A percentile compares a stretch with the other conserved stretches of the same genome.
phyloP scores from a whole-genome alignment of 208 protist species.

The Leptomonas pyrrhocoris region DNA sequence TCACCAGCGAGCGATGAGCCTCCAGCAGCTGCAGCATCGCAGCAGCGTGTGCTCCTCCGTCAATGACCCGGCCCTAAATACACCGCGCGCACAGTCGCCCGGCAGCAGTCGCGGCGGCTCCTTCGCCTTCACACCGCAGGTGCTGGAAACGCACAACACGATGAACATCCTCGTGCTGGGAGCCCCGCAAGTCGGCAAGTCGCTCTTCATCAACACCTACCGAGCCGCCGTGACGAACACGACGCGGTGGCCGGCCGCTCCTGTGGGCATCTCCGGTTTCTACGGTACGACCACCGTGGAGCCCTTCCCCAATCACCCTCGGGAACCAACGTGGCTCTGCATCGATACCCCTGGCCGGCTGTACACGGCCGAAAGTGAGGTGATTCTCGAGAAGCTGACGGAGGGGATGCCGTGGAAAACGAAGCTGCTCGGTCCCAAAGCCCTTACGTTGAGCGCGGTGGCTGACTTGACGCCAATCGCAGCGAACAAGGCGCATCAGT shows the following conservation, averaged over 20 bases:
- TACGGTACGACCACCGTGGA: slow-evolving; percentile 78
- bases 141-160: slow-evolving; percentile 18
- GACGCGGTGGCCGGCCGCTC: slow-evolving; percentile 73
- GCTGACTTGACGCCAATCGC: slow-evolving; percentile 43
- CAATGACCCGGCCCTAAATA: background rate
- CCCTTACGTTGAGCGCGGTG: slow-evolving; percentile 39
- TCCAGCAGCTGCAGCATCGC: slow-evolving; percentile 2
- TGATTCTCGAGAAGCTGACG: slow-evolving; percentile 55
- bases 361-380: slow-evolving; percentile 44
- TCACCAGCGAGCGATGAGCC: slow-evolving; percentile 14
- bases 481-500: slow-evolving; percentile 71
- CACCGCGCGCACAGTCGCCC: slow-evolving; percentile 14
- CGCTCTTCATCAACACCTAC: slow-evolving; percentile 79
- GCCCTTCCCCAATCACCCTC: slow-evolving; percentile 70
- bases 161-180: slow-evolving; percentile 85
- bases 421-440: slow-evolving; percentile 46
- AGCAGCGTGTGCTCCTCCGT: slow-evolving; percentile 8
- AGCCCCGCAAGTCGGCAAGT: slow-evolving; percentile 80
- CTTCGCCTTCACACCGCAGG: slow-evolving; percentile 25
- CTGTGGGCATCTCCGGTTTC: slow-evolving; percentile 79
- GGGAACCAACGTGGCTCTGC: slow-evolving; percentile 69
- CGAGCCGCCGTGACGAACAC: slow-evolving; percentile 60
- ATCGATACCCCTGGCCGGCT: slow-evolving; percentile 83
- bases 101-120: slow-evolving; percentile 34
- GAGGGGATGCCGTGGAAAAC: slow-evolving; percentile 77